Conservation (phyloP, 176 grass and related monocot species). For the Oryza glaberrima region DNA sequence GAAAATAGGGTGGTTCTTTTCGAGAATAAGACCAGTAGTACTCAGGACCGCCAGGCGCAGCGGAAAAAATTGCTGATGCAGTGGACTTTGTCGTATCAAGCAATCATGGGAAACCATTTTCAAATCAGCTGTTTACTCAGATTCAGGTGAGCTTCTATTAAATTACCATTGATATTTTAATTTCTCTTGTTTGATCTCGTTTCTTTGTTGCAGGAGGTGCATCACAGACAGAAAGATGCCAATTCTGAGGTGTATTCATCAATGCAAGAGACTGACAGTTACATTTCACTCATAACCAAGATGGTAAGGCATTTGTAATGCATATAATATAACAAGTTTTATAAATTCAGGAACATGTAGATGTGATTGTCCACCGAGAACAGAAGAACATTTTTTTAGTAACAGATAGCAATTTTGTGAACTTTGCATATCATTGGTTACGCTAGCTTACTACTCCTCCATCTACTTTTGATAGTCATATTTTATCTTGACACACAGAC, state of each 20-base stretch:
- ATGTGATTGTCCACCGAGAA: not conserved
- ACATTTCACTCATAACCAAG: conserved; percentile 46
- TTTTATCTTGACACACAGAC: too few species aligned
- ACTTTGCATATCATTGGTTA: not conserved
- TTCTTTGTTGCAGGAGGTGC: conserved; percentile 37
- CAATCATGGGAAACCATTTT: conserved; percentile 59
- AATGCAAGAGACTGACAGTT: conserved; percentile 52
- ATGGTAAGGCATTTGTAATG: conserved; percentile 42
- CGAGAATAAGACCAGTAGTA: conserved; percentile 57
- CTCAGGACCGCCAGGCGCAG: conserved; percentile 26
- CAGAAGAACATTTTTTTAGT: not conserved
- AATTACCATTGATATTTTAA: too few species aligned
- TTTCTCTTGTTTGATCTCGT: not conserved
- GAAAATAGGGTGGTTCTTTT: conserved; percentile 63
- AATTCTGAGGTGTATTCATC: conserved; percentile 44
- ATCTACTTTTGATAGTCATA: too few species aligned
- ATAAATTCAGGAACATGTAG: not conserved
- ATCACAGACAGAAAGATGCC: conserved; percentile 39
- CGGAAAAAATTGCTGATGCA: conserved; percentile 23
- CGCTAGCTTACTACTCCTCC: not conserved
- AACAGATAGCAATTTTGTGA: too few species aligned
- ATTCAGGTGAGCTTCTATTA: conserved; percentile 50
- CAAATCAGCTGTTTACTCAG: conserved; percentile 53
- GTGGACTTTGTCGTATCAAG: conserved; percentile 53
- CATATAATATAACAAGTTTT: too few species aligned